Base-by-base conservation (phyloP, 495 filamentous ascomycete genomes). In the Penicillium cosmopolitanum region DNA sequence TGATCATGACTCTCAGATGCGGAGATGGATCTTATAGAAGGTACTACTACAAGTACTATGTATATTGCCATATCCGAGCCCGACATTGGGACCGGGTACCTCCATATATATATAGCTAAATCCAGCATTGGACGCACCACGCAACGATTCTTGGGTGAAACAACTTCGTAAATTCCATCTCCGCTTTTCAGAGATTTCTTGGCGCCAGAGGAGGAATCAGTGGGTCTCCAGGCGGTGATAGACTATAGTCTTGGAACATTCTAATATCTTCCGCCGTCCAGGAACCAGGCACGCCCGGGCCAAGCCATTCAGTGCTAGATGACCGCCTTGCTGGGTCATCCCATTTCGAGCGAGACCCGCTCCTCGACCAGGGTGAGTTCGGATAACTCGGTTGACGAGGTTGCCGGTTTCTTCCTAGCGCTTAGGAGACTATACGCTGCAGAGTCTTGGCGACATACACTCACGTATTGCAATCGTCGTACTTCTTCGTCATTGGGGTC, bases 351-450 rank as follows among this genome's bases (percentile, higher is more conserved):
- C 18, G 21, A 28, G 19, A n/a, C 46, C 23, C 46, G 46, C 46
- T 28, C 46, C 21, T 25, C 19, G 21, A 9, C 15, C 3, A 48
- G 46, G 19, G 19, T 28, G 18, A 48, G 46, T 28, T 11, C 46
- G 46, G 46, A 28, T 48, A 28, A 28, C 46, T 48, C 46, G 46
- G 46, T 48, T 48, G 46, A 28, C 19, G 11, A 23, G 18, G 19
- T 15, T 28, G 46, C 46, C 21, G 46, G 46, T 48, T 48, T 48
- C 21, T 48, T 48, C 46, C 46, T 28, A 9, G 46, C 46, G 11
- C 31, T n/a, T 13, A 28, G 4, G 19, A 28, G 15, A 15, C 16
- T 46, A 46, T 48, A 48, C 21, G n/a, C 11, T 3, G 3, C 21
- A 11, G 46, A 7, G 23, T 28, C 21, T 48, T 23, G 18, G 46